phyloP scores from a whole-genome alignment of 192 early-diverging fungal species.

The Phycomyces blakesleeanus region DNA sequence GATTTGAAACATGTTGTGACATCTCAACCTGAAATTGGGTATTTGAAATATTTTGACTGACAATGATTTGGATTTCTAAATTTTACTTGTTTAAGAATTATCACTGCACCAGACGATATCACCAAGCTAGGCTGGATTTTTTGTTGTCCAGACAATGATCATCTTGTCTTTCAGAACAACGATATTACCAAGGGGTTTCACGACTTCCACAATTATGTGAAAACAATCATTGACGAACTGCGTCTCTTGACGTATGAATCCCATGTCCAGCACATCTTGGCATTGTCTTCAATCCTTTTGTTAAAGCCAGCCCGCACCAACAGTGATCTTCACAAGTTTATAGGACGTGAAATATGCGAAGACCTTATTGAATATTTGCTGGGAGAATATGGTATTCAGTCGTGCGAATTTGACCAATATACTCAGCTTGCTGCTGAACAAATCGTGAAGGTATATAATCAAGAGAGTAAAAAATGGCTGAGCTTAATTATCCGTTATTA shows the following conservation, averaged over 20 bases:
- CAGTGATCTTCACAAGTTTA: conserved; percentile 17
- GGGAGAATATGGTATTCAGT: conserved; percentile 15
- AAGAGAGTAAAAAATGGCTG: conserved; percentile 18
- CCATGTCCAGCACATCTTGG: conserved; percentile 19
- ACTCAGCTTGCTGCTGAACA: conserved; percentile 14
- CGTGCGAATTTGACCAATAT: conserved; percentile 20
- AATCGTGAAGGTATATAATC: conserved; percentile 16
- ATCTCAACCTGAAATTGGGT: conserved; percentile 20
- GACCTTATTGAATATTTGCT: conserved; percentile 20
- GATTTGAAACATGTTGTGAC: conserved; percentile 15
- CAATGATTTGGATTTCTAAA: conserved; percentile 16
- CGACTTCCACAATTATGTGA: conserved; percentile 15
- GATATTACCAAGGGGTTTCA: conserved; percentile 16
- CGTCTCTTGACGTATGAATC: conserved; percentile 18
- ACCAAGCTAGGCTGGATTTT: conserved; percentile 18
- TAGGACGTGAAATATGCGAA: conserved; percentile 17
- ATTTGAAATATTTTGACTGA: conserved; percentile 12
- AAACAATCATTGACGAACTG: conserved; percentile 18
- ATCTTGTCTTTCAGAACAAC: conserved; percentile 19
- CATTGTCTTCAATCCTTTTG: conserved; percentile 16
- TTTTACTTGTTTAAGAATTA: conserved; percentile 14
- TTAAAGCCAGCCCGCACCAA: conserved; percentile 14
- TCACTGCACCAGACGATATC: conserved; percentile 17
- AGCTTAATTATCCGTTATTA: conserved; percentile 17
- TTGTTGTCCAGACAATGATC: conserved; percentile 13